A percentile compares a stretch with the other conserved stretches of the same genome.
These are phyloP conservation scores for Candida piceae DNA, from an alignment of 805 yeast species.

Conservation along the genomic window DNA sequence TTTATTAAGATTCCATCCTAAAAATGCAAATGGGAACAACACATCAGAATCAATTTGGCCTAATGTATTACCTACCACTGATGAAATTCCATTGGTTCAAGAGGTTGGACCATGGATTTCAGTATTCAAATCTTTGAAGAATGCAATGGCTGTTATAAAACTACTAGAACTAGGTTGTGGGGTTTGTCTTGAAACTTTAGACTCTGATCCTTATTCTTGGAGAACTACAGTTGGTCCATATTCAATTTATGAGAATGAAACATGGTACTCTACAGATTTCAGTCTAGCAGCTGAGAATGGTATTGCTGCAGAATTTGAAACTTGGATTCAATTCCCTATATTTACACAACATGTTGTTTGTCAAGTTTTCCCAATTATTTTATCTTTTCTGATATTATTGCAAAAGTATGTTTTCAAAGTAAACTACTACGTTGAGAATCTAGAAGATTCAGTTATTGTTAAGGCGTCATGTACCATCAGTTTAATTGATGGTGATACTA, in stretches of 20 bases:
- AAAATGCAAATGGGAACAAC: conserved; percentile 6
- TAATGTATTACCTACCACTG: conserved; percentile 24
- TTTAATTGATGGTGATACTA: conserved; percentile 3
- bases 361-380: conserved; percentile 28
- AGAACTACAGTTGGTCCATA: conserved; percentile 23
- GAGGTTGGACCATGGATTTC: conserved; percentile 27
- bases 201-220: conserved; percentile 9
- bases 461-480: conserved; percentile 3
- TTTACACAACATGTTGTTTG: conserved; percentile 26
- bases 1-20: conserved; percentile 34
- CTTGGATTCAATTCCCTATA: conserved; percentile 37
- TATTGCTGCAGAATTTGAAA: conserved; percentile 29
- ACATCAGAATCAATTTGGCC: conserved; percentile 16
- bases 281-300: conserved; percentile 13
- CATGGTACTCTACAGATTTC: conserved; percentile 11
- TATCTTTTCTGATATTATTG: conserved; percentile 23
- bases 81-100: conserved; percentile 14
- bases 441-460: neutral
- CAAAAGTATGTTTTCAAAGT: conserved; percentile 6
- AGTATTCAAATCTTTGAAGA: conserved; percentile 25
- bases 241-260: conserved; percentile 10
- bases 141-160: conserved; percentile 29
- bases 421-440: conserved; percentile 2
- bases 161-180: conserved; percentile 38
- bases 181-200: conserved; percentile 20